Percentiles rank a stretch among this genome's conserved stretches.
These are phyloP conservation scores for Datisca glomerata DNA, from an alignment of 306 rosid genomes.

Conservation along the genomic window DNA sequence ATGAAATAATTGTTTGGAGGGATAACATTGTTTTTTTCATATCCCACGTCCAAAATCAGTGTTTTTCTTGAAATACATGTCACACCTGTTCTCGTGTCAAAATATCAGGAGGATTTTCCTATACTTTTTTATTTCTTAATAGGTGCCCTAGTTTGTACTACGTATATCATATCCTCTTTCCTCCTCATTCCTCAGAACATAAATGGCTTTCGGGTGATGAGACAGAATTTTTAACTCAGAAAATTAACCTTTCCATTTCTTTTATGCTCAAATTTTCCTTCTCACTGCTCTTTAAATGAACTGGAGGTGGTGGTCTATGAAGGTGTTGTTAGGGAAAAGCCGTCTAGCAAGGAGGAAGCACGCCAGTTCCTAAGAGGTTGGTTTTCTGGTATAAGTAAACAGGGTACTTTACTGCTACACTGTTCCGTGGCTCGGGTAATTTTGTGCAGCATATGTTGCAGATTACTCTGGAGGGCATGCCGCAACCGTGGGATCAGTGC, in stretches of 20 bases:
- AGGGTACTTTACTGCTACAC: slow-evolving; percentile 1
- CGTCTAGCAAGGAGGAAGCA: slow-evolving; percentile 87
- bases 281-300: slow-evolving; percentile 41
- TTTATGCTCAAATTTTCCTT: slow-evolving; percentile 14
- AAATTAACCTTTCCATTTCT: slow-evolving; percentile 8
- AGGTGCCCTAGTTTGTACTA: too few relatives aligned
- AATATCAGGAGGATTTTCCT: too few relatives aligned
- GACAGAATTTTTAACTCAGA: slow-evolving; percentile 12
- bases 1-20: too few relatives aligned
- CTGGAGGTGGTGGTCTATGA: slow-evolving; percentile 98
- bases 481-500: slow-evolving; percentile 82
- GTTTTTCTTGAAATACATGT: too few relatives aligned
- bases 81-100: too few relatives aligned
- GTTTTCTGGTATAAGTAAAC: slow-evolving; percentile 4
- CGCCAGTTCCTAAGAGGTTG: slow-evolving; percentile 75
- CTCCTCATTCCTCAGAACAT: slow-evolving; percentile 43
- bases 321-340: slow-evolving; percentile 87
- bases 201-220: slow-evolving; percentile 50
- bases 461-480: slow-evolving; percentile 84
- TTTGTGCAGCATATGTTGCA: slow-evolving; percentile 17
- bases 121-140: too few relatives aligned
- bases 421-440: slow-evolving; percentile 1
- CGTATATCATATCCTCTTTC: too few relatives aligned
- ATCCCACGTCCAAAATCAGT: too few relatives aligned
- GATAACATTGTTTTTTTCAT: too few relatives aligned